A percentile compares a stretch with the other conserved stretches of the same genome.
phyloP scores from a whole-genome alignment of 139 green algal species.

The Ettlia oleoabundans region DNA sequence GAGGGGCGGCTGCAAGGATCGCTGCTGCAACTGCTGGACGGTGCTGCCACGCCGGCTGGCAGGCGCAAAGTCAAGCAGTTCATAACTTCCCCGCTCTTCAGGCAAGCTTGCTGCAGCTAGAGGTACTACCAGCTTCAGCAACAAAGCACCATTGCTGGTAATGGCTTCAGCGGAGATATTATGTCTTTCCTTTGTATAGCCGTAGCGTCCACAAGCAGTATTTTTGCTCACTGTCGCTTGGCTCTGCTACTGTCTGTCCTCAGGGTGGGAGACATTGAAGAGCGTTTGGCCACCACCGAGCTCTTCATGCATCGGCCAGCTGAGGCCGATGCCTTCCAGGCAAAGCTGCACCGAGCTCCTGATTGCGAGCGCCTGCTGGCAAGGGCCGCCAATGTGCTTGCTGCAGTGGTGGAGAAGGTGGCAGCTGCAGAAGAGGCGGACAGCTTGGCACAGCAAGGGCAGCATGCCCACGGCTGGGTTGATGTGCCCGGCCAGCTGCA shows the following conservation, averaged over 20 bases:
- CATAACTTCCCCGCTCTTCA: conserved; percentile 51
- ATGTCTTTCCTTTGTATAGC: too few relatives aligned
- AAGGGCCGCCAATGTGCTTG: conserved; percentile 15
- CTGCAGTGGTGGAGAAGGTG: conserved; percentile 23
- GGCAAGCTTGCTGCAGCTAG: not conserved
- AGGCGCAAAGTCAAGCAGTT: conserved; percentile 51
- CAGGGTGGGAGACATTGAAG: conserved; percentile 42
- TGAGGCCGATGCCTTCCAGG: conserved; percentile 43
- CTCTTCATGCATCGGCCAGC: conserved; percentile 33
- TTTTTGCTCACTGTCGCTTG: not conserved
- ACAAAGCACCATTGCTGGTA: too few relatives aligned
- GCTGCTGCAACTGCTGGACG: conserved; percentile 60
- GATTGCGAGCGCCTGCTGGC: conserved; percentile 42
- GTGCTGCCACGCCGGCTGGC: conserved; percentile 47
- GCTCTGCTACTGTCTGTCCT: not conserved
- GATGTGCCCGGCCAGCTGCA: too few relatives aligned
- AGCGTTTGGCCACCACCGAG: conserved; percentile 31
- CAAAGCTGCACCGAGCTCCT: not conserved
- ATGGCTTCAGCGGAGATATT: too few relatives aligned
- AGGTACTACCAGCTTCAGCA: too few relatives aligned
- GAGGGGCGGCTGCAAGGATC: conserved; percentile 46
- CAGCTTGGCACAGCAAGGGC: not conserved
- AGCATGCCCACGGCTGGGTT: too few relatives aligned
- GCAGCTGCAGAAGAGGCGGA: conserved; percentile 6
- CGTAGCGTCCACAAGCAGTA: too few relatives aligned